Evolutionary conservation across 345 rosid genomes (phyloP), one percentile per base, ranked within the genome.

Genomic region (Populus tremula): DNA sequence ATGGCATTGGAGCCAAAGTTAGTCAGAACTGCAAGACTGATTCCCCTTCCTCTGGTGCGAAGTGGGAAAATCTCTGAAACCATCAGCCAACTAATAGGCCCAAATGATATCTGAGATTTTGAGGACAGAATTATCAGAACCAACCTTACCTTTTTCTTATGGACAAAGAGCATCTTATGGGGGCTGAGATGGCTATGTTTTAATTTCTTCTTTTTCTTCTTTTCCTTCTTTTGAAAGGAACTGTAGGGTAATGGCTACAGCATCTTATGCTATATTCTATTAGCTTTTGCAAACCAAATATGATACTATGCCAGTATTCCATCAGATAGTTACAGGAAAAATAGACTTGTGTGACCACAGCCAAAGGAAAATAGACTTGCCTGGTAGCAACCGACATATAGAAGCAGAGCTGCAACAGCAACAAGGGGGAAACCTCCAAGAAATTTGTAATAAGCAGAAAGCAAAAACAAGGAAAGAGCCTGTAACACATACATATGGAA

Each of bases 41-140:
- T 82, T 39, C 84, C 84, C 73, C 66, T 78, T 61, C 84, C 84
- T 74, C 81, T 82, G 10, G 81, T 82, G 36, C 79, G 81, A 66
- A 82, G 78, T 29, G 84, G 84, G 64, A 78, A 82, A 54, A 78
- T 78, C 77, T 82, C 81, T 18, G 84, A 78, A 72, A 82, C 84
- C 84, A 82, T 82, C 27, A 82, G 81, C 84, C 84, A 82, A 74
- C 84, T 82, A 43, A 82, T 82, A 49, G 84, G 84, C 81, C 84
- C 84, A 70, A 82, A 82, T 2, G 84, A 82, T 50, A 78, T 54
- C 81, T 82, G 79, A 59, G 53, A 78, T 53, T 38, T 20, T 45
- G 54, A 70, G 66, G 80, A 62, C 75, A 71, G 33, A 72, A 0
- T 27, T 21, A 23, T 72, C 76, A 76, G 75, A 66, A 73, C 73